phyloP scores from a whole-genome alignment of 2,329 filamentous ascomycete species.

The Phialophora verrucosa region DNA sequence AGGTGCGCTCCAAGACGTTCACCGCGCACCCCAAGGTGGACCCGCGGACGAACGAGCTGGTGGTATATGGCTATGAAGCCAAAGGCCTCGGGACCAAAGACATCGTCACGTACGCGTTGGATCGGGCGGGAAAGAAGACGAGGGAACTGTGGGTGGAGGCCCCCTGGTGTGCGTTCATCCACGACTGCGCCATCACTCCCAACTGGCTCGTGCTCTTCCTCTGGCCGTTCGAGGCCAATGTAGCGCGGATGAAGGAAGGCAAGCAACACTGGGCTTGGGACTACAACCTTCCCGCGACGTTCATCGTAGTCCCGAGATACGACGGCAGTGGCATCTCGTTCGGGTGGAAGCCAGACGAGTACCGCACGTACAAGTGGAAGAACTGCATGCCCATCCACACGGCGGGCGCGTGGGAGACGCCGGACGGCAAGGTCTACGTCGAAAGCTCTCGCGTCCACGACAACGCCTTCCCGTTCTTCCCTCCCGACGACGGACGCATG shows the following conservation, averaged over 20 bases:
- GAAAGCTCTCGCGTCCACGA: slow-evolving; percentile 22
- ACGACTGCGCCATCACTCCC: slow-evolving; percentile 21
- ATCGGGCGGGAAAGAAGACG: slow-evolving; percentile 43
- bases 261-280: slow-evolving; percentile 27
- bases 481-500: slow-evolving; percentile 9
- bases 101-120: slow-evolving; percentile 50
- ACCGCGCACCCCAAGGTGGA: slow-evolving; percentile 55
- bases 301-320: slow-evolving; percentile 19
- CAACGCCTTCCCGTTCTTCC: slow-evolving; percentile 27
- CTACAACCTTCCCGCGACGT: slow-evolving; percentile 19
- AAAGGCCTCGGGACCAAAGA: slow-evolving; percentile 41
- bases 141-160: background rate
- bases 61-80: slow-evolving; percentile 52
- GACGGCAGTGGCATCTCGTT: background rate
- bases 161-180: slow-evolving; percentile 1
- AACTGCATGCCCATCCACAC: slow-evolving; percentile 26
- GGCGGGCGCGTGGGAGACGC: slow-evolving; percentile 20
- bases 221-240: slow-evolving; percentile 28
- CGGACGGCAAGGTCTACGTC: slow-evolving; percentile 16
- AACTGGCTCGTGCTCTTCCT: slow-evolving; percentile 22
- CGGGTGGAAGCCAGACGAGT: slow-evolving; percentile 20
- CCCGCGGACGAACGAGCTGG: slow-evolving; percentile 50
- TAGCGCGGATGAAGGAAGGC: slow-evolving; percentile 22
- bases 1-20: slow-evolving; percentile 49
- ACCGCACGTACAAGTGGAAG: slow-evolving; percentile 22